Evolutionary conservation across 1,284 basidiomycete genomes (phyloP), one percentile per base, ranked within the genome.

Genomic region (Rhodotorula sp.): DNA sequence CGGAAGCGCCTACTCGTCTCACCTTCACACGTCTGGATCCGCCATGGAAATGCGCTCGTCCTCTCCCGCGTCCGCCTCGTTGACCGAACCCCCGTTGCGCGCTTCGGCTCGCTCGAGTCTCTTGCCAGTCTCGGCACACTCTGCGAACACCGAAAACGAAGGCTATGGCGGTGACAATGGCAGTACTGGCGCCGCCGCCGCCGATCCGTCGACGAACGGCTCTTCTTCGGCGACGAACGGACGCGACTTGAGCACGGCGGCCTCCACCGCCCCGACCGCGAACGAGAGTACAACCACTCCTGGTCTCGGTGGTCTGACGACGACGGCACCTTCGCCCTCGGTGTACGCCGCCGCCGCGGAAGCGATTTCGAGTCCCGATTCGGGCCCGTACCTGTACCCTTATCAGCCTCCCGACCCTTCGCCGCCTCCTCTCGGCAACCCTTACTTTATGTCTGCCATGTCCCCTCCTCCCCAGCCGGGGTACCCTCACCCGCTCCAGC

Each of bases 21-120:
- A 51, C 3, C 53, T 69, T 57, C 55, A 58, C 10, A 37, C 63
- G 30, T 51, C 63, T 12, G 65, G 62, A 15, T 68, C 74, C 26
- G 67, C 72, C 1, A 49, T 59, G 53, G 72, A 71, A 48, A 59
- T 74, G 37, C 74, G 72, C 55, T 65, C 72, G 14, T 59, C 71
- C 24, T 67, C 73, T 4, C 67, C 71, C 51, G 37, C 37, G 37
- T 42, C 37, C 37, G 60, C 57, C 2, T 24, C 55, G 30, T 61
- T 68, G 55, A 30, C 64, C 60, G 67, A 64, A 30, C 20, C 61
- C 0, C 64, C 37, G 12, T 14, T 71, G 18, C 56, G 67, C 24
- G 56, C 64, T 29, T 61, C 68, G 17, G 48, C 68, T 4, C 67
- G 51, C 29, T 62, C 62, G 68, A 54, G 56, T 54, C 61, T 67